Base-by-base conservation (phyloP, 305 asterid species). In the Plantago lanceolata region DNA sequence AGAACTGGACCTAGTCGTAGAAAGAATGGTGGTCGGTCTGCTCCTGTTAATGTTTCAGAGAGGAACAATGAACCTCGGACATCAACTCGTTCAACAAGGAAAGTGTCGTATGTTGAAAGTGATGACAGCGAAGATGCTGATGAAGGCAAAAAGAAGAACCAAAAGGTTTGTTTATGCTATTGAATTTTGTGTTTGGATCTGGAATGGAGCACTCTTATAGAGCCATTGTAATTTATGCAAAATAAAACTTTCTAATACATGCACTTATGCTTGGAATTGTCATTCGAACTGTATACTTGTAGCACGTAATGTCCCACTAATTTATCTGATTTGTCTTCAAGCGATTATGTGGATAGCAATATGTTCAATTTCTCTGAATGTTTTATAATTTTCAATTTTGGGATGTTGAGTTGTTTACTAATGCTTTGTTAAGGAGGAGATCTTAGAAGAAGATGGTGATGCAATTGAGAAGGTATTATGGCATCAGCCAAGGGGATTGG, bases 401-500 rank as follows among this genome's bases (percentile, higher is more conserved):
- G 19, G 49, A 31, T 67, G 67, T 59, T 56, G 71, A 68, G 62
- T 67, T 69, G 65, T 69, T 72, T 71, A 62, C 57, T 72, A 45
- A 40, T 70, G 2, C 57, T 63, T 37, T 63, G 19, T 69, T 69
- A 64, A 94, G 96, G 99, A 84, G 61, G 99, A 88, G 59, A 58
- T 70, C 66, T 96, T 85, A 78, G 99, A 90, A 80, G 98, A 90
- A 81, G 99, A 88, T 64, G 82, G 84, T 59, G 99, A 94, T 59
- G 78, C 89, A 7, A 90, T 94, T 70, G 99, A 94, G 81, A 90
- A 83, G 81, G 99, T 94, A 59, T 75, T 94, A 57, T 94, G 99
- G 99, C 99, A 94, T 83, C 99, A 94, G 77, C 95, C 94, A 31
- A 90, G 75, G 87, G 99, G 99, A 72, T 80, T 80, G 66, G 96